Evolutionary conservation across 2,329 filamentous ascomycete genomes (phyloP), one percentile per base, ranked within the genome.

Genomic region (Colletotrichum sp.): DNA sequence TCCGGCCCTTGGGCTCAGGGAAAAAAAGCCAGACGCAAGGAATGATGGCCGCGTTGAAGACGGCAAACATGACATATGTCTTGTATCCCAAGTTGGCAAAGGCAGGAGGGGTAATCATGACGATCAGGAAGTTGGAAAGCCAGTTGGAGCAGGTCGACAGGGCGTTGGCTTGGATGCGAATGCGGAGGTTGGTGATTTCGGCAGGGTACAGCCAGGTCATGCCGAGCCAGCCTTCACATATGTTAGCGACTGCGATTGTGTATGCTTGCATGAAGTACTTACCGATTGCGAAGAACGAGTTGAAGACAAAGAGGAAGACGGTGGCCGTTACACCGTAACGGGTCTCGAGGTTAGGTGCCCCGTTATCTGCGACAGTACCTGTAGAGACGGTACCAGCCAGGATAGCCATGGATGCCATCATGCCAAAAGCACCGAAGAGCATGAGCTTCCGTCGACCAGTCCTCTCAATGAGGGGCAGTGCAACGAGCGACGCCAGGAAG

Each of bases 91-190:
- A 85, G 65, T 87, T 89, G 65, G 84, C 80, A 72, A 93, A 91
- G 7, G 91, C 90, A 8, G 91, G 88, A 0, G 92, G 92, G 0
- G 91, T 92, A 67, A 93, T 90, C 89, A 93, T 92, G 66, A 94
- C 92, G 28, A 94, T 90, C 80, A 93, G 85, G 82, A 93, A 93
- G 82, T 92, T 92, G 83, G 89, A 90, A 18, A 90, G 84, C 90
- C 90, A 92, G 83, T 92, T 92, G 49, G 88, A 89, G 63, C 89
- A 90, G 0, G 92, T 94, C 4, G 90, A 90, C 49, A 93, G 84
- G 2, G 92, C 92, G 80, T 93, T 93, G 66, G 91, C 91, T 16
- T 91, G 91, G 16, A 90, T 91, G 76, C 91, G 89, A 65, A 91
- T 92, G 76, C 88, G 87, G 76, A 93, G 83, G 34, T 91, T 89